A percentile compares a stretch with the other conserved stretches of the same genome.
Conservation (phyloP, 2,329 filamentous ascomycete species). For the Trichothecium sympodiale region DNA sequence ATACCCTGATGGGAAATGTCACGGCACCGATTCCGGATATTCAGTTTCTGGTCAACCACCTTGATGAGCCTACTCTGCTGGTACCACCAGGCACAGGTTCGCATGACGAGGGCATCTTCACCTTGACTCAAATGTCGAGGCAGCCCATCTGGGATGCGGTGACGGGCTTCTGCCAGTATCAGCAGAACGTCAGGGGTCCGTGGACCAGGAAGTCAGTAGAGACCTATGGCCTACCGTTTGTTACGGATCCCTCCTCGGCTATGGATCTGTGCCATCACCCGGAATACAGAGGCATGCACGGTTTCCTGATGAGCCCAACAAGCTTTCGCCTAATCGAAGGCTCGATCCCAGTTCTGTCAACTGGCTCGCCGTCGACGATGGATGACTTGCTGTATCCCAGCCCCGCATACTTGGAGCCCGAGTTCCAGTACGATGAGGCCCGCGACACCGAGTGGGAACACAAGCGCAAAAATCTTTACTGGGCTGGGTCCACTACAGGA, state of each 20-base stretch:
- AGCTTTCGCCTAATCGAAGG: slow-evolving; percentile 28
- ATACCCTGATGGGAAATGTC: slow-evolving; percentile 15
- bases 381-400: slow-evolving; percentile 41
- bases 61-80: slow-evolving; percentile 36
- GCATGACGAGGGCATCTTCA: slow-evolving; percentile 5
- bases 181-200: neutral
- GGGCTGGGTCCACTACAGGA: slow-evolving; percentile 45
- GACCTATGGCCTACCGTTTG: slow-evolving; percentile 22
- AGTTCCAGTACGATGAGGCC: slow-evolving; percentile 27
- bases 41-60: slow-evolving; percentile 31
- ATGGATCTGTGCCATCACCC: slow-evolving; percentile 32
- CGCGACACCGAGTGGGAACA: slow-evolving; percentile 34
- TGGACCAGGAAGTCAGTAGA: slow-evolving; percentile 5
- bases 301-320: slow-evolving; percentile 30
- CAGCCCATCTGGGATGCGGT: slow-evolving; percentile 19
- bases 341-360: slow-evolving; percentile 34
- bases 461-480: slow-evolving; percentile 42
- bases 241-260: slow-evolving; percentile 14
- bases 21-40: slow-evolving; percentile 21
- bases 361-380: slow-evolving; percentile 32
- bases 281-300: slow-evolving; percentile 30
- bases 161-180: slow-evolving; percentile 16
- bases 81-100: slow-evolving; percentile 9
- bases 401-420: slow-evolving; percentile 32
- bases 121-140: slow-evolving; percentile 15